Percentiles rank a stretch among this genome's conserved stretches.
Evolutionary conservation across 352 stramenopile genomes (phyloP).

Genomic region (Albugo laibachii): DNA sequence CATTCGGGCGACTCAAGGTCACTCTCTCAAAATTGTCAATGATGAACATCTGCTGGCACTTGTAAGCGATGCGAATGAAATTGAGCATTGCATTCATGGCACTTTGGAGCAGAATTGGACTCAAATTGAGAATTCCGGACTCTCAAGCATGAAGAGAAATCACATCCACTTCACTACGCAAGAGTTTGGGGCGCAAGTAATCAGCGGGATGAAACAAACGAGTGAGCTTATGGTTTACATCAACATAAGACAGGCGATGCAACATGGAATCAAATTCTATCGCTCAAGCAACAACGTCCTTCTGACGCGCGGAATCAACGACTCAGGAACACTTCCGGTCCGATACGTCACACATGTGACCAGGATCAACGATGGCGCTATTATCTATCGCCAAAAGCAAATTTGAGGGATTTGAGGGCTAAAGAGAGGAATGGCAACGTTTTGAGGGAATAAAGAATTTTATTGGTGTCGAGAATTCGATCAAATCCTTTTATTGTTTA

Average conservation of each 20-base stretch:
- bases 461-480: too few relatives aligned
- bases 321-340: slow-evolving; percentile 22
- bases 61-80: slow-evolving; percentile 19
- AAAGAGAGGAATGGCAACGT: too few relatives aligned
- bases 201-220: slow-evolving; percentile 53
- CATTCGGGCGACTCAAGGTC: slow-evolving; percentile 71
- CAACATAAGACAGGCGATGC: slow-evolving; percentile 27
- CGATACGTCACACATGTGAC: slow-evolving; percentile 47
- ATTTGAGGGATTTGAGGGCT: too few relatives aligned
- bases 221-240: slow-evolving; percentile 65
- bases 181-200: slow-evolving; percentile 29
- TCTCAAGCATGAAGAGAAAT: slow-evolving; percentile 68
- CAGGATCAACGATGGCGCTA: slow-evolving; percentile 15
- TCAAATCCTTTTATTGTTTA: too few relatives aligned
- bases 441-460: too few relatives aligned
- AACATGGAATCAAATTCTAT: slow-evolving; percentile 60
- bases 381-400: slow-evolving; percentile 15
- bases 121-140: slow-evolving; percentile 27
- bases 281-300: slow-evolving; percentile 75
- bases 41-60: slow-evolving; percentile 54
- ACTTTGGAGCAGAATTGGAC: slow-evolving; percentile 54
- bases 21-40: slow-evolving; percentile 38
- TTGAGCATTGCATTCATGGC: slow-evolving; percentile 51
- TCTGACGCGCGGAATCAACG: slow-evolving; percentile 31
- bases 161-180: slow-evolving; percentile 69